A percentile compares a stretch with the other conserved stretches of the same genome.
phyloP scores from a whole-genome alignment of 257 asterid species.

The Fraxinus cuspidata region DNA sequence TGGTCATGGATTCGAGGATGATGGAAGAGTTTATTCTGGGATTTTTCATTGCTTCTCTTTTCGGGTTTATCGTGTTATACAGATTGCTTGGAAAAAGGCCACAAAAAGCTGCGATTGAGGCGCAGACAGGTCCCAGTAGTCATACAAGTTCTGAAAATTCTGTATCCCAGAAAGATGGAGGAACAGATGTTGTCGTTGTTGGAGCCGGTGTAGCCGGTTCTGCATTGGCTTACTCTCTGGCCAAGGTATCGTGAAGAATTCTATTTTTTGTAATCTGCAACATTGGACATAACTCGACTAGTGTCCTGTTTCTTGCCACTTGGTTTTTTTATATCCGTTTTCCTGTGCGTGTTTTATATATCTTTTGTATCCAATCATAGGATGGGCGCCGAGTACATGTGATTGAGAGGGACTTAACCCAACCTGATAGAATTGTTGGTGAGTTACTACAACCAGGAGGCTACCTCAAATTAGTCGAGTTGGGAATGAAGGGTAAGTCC shows the following conservation, averaged over 20 bases:
- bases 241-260: constrained; percentile 34
- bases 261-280: not conserved
- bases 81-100: constrained; percentile 21
- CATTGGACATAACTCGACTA: not conserved
- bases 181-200: constrained; percentile 48
- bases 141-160: constrained; percentile 13
- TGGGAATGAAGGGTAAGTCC: constrained; percentile 52
- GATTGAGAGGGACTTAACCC: constrained; percentile 52
- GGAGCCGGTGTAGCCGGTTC: constrained; percentile 64
- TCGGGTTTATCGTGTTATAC: constrained; percentile 30
- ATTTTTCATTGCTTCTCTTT: constrained; percentile 30
- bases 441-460: constrained; percentile 64
- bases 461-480: constrained; percentile 46
- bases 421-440: constrained; percentile 58
- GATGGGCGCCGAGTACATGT: constrained; percentile 53
- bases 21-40: constrained; percentile 39
- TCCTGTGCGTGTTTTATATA: too few relatives aligned
- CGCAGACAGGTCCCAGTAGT: not conserved
- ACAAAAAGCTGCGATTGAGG: not conserved
- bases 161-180: constrained; percentile 29
- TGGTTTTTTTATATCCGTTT: not conserved
- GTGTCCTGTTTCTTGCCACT: not conserved
- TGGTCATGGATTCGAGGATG: constrained; percentile 26
- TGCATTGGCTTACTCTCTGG: constrained; percentile 58
- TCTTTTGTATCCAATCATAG: constrained; percentile 16